Evolutionary conservation across 1,284 basidiomycete species (phyloP).

Genomic region (Sporisorium iseilematis-ciliati): DNA sequence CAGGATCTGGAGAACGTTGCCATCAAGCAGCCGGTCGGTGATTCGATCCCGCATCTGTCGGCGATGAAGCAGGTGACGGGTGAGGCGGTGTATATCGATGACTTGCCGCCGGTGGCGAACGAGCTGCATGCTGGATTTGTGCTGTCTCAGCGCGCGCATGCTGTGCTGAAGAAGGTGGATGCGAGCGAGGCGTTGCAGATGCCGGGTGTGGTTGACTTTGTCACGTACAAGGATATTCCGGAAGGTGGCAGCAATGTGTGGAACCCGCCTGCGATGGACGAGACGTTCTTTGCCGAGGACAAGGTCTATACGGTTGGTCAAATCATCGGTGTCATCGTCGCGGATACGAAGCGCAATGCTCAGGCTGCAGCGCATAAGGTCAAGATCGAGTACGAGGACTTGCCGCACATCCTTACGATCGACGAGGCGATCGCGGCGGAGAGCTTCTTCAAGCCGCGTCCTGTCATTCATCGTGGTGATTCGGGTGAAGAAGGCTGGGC

Average conservation of each 20-base stretch:
- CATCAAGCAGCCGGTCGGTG: slow-evolving; percentile 57
- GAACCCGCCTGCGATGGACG: slow-evolving; percentile 69
- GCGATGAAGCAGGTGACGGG: slow-evolving; percentile 70
- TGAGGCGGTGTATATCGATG: slow-evolving; percentile 70
- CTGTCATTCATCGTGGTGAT: slow-evolving; percentile 57
- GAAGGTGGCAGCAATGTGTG: slow-evolving; percentile 67
- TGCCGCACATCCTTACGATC: slow-evolving; percentile 69
- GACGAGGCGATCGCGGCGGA: slow-evolving; percentile 66
- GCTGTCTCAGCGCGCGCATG: slow-evolving; percentile 67
- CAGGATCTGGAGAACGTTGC: slow-evolving; percentile 60
- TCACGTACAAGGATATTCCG: slow-evolving; percentile 66
- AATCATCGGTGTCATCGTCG: slow-evolving; percentile 69
- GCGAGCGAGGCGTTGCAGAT: slow-evolving; percentile 63
- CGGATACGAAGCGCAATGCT: slow-evolving; percentile 68
- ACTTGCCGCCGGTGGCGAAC: slow-evolving; percentile 65
- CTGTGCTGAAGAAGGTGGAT: slow-evolving; percentile 67
- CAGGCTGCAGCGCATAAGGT: slow-evolving; percentile 68
- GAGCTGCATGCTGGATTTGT: slow-evolving; percentile 69
- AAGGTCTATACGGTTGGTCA: slow-evolving; percentile 68
- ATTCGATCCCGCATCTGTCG: slow-evolving; percentile 66
- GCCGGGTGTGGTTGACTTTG: slow-evolving; percentile 66
- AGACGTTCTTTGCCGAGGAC: slow-evolving; percentile 69
- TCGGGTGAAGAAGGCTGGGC: slow-evolving; percentile 46
- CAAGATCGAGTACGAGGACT: slow-evolving; percentile 68
- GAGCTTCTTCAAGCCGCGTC: slow-evolving; percentile 61